Evolutionary conservation across 2,329 filamentous ascomycete species (phyloP).

Genomic region (Aspergillus floridensis): DNA sequence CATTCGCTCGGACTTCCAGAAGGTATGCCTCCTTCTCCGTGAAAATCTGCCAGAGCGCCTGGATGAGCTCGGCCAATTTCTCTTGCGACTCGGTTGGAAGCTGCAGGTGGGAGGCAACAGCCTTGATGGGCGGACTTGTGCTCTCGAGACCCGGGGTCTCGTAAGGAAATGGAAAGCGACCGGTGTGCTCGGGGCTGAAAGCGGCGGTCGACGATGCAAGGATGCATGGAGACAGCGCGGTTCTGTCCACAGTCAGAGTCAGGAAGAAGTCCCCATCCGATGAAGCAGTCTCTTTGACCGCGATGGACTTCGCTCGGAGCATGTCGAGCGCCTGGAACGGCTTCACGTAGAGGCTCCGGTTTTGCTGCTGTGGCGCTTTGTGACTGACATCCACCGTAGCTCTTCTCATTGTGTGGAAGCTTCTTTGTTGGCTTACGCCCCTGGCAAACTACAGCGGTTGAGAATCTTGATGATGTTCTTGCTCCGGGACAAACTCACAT

Average conservation of each 20-base stretch:
- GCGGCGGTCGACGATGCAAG: conserved; percentile 56
- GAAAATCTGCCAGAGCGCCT: conserved; percentile 59
- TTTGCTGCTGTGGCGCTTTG: background rate
- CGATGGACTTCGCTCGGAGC: conserved; percentile 52
- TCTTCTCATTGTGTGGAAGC: conserved; percentile 49
- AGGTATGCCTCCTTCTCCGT: conserved; percentile 64
- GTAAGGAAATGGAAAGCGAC: conserved; percentile 64
- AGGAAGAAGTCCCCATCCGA: conserved; percentile 51
- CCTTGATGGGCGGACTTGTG: conserved; percentile 40
- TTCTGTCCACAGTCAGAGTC: conserved; percentile 65
- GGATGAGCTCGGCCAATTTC: conserved; percentile 51
- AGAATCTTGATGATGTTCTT: conserved; percentile 2
- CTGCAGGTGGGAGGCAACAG: conserved; percentile 50
- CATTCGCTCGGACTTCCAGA: conserved; percentile 52
- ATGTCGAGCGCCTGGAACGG: conserved; percentile 55
- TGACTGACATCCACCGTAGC: conserved; percentile 15
- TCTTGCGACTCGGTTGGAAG: conserved; percentile 49
- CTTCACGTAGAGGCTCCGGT: conserved; percentile 56
- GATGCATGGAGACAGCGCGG: conserved; percentile 61
- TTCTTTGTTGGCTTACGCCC: conserved; percentile 45
- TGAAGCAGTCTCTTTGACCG: conserved; percentile 39
- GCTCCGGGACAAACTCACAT: conserved; percentile 17
- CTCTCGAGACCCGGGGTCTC: conserved; percentile 46
- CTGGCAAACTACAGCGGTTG: conserved; percentile 18
- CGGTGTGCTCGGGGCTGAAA: conserved; percentile 45